These are phyloP conservation scores for Gaeumannomyces tritici DNA, from an alignment of 2,329 filamentous ascomycete species.

Conservation along the genomic window DNA sequence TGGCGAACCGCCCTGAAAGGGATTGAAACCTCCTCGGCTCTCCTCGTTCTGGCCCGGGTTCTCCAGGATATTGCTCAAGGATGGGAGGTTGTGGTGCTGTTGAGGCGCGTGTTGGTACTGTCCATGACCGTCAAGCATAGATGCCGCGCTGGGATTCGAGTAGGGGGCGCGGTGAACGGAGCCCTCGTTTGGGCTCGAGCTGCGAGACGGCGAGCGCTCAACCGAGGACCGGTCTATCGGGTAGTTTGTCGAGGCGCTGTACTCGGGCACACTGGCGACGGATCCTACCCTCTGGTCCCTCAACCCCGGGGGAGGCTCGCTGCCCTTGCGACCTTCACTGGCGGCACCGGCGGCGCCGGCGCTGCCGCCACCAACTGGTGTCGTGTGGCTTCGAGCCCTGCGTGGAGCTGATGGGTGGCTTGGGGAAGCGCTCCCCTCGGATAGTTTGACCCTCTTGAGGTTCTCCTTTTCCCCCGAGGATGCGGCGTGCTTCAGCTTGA, in stretches of 20 bases:
- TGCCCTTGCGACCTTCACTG: slow-evolving; percentile 36
- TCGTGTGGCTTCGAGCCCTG: slow-evolving; percentile 1
- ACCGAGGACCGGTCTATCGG: slow-evolving; percentile 15
- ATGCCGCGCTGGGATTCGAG: background rate
- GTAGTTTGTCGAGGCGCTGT: slow-evolving; percentile 27
- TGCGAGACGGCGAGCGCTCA: slow-evolving; percentile 18
- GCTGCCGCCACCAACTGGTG: slow-evolving; percentile 20
- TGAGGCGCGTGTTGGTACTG: slow-evolving; percentile 1
- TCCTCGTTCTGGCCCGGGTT: background rate
- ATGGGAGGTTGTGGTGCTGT: background rate
- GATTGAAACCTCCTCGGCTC: background rate
- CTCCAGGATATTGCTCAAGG: slow-evolving; percentile 3
- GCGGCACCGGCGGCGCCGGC: slow-evolving; percentile 35
- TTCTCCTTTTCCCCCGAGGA: slow-evolving; percentile 45
- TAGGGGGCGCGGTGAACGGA: slow-evolving; percentile 4
- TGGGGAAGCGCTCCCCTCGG: slow-evolving; percentile 21
- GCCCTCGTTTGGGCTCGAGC: slow-evolving; percentile 13
- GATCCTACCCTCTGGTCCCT: slow-evolving; percentile 39
- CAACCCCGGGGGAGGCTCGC: slow-evolving; percentile 25
- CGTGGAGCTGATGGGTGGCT: slow-evolving; percentile 17
- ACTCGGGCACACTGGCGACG: slow-evolving; percentile 27
- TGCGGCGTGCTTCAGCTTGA: slow-evolving; percentile 61
- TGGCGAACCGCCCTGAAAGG: background rate
- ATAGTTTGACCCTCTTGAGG: slow-evolving; percentile 37
- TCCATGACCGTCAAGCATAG: slow-evolving; percentile 11